Percentiles rank a stretch among this genome's conserved stretches.
Evolutionary conservation across 2,329 filamentous ascomycete species (phyloP).

Genomic region (Rutstroemia sp.): DNA sequence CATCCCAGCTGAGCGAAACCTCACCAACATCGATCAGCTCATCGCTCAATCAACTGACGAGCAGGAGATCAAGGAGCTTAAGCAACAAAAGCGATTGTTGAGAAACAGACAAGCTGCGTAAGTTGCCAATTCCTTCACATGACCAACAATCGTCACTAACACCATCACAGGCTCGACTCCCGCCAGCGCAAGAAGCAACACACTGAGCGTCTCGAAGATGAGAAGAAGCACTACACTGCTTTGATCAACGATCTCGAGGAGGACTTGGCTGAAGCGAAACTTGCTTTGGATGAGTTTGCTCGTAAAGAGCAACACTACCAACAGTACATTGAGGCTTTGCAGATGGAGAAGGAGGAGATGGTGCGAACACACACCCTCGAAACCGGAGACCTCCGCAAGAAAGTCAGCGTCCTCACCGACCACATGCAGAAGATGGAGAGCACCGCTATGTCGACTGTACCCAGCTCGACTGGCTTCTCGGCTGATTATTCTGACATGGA

Average conservation of each 20-base stretch:
- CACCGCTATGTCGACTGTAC: constrained; percentile 42
- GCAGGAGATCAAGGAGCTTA: constrained; percentile 92
- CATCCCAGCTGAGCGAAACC: constrained; percentile 86
- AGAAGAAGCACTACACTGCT: constrained; percentile 85
- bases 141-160: constrained; percentile 19
- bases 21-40: constrained; percentile 89
- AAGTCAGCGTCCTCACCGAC: constrained; percentile 74
- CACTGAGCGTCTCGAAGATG: constrained; percentile 90
- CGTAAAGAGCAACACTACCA: constrained; percentile 68
- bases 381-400: constrained; percentile 85
- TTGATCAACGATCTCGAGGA: constrained; percentile 74
- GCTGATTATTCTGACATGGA: constrained; percentile 77
- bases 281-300: constrained; percentile 63
- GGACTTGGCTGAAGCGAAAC: constrained; percentile 59
- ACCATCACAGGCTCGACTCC: constrained; percentile 68
- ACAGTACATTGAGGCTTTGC: constrained; percentile 67
- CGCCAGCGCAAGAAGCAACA: constrained; percentile 97
- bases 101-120: constrained; percentile 96
- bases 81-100: constrained; percentile 93
- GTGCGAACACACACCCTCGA: constrained; percentile 83
- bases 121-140: constrained; percentile 33
- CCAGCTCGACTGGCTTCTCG: constrained; percentile 56
- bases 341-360: constrained; percentile 86
- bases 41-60: constrained; percentile 85
- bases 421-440: constrained; percentile 65